Percentiles rank a stretch among this genome's conserved stretches.
Evolutionary conservation across 805 yeast genomes (phyloP).

Genomic region (Saccharomyces paradoxus): DNA sequence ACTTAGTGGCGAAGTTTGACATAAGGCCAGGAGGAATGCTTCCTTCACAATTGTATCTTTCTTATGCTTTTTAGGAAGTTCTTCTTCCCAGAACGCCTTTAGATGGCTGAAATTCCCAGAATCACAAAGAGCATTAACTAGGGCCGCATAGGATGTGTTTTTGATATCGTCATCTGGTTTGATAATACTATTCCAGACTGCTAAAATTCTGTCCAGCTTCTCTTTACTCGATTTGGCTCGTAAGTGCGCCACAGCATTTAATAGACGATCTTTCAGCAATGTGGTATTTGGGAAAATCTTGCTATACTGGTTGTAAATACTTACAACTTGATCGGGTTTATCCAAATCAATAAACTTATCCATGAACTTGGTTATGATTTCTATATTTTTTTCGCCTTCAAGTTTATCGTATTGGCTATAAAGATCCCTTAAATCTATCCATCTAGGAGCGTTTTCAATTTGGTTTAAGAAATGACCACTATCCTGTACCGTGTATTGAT

Average conservation of each 20-base stretch:
- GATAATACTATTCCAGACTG: slow-evolving; percentile 27
- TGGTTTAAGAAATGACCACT: slow-evolving; percentile 7
- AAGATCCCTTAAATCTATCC: background rate
- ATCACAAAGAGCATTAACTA: slow-evolving; percentile 16
- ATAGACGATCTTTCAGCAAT: slow-evolving; percentile 12
- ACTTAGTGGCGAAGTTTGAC: slow-evolving; percentile 6
- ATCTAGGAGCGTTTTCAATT: slow-evolving; percentile 9
- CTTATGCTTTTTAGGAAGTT: slow-evolving; percentile 18
- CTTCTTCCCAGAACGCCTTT: slow-evolving; percentile 20
- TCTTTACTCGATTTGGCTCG: slow-evolving; percentile 7
- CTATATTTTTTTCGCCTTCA: slow-evolving; percentile 6
- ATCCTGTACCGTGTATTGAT: slow-evolving; percentile 7
- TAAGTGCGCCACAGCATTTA: slow-evolving; percentile 19
- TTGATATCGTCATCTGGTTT: slow-evolving; percentile 6
- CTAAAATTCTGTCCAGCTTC: slow-evolving; percentile 21
- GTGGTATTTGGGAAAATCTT: slow-evolving; percentile 6
- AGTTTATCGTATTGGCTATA: background rate
- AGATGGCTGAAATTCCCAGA: slow-evolving; percentile 14
- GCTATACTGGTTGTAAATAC: slow-evolving; percentile 16
- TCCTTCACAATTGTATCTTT: slow-evolving; percentile 13
- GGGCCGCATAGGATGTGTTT: slow-evolving; percentile 16
- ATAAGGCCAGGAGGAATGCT: slow-evolving; percentile 13
- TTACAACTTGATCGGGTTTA: slow-evolving; percentile 16
- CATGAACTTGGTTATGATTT: slow-evolving; percentile 19
- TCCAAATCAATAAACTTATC: slow-evolving; percentile 12